A percentile compares a stretch with the other conserved stretches of the same genome.
Conservation (phyloP, 129 eudicot species). For the Gnaphalium uliginosum region DNA sequence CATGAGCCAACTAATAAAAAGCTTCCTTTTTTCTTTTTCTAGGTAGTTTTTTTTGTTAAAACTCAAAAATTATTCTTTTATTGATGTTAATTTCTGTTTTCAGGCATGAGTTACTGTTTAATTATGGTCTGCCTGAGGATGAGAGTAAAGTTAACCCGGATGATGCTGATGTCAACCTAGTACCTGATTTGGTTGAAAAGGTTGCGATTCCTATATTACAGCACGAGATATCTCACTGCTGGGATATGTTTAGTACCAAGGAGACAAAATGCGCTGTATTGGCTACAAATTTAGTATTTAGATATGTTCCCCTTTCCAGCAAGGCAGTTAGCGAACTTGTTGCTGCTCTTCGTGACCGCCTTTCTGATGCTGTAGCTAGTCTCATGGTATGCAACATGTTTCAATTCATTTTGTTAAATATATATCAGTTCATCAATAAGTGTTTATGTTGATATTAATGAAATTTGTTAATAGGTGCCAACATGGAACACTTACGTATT, state of each 20-base stretch:
- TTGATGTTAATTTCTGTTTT: slow-evolving; percentile 10
- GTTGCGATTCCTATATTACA: slow-evolving; percentile 84
- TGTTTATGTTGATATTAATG: slow-evolving; percentile 19
- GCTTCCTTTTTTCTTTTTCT: background rate
- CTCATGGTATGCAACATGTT: slow-evolving; percentile 47
- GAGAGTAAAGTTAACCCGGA: slow-evolving; percentile 44
- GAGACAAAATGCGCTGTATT: slow-evolving; percentile 78
- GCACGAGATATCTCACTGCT: slow-evolving; percentile 70
- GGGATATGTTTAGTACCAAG: slow-evolving; percentile 87
- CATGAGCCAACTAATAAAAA: background rate
- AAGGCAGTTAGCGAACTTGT: slow-evolving; percentile 66
- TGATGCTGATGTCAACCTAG: slow-evolving; percentile 70
- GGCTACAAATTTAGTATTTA: slow-evolving; percentile 63
- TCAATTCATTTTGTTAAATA: background rate
- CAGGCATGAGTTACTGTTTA: slow-evolving; percentile 80
- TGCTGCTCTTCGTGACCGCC: slow-evolving; percentile 65
- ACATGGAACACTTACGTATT: slow-evolving; percentile 75
- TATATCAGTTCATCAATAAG: background rate
- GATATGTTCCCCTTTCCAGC: slow-evolving; percentile 71
- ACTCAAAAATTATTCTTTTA: background rate
- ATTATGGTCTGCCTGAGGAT: slow-evolving; percentile 71
- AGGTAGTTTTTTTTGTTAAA: background rate
- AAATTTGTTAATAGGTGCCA: slow-evolving; percentile 58
- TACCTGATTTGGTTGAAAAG: slow-evolving; percentile 85
- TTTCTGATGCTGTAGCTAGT: slow-evolving; percentile 72